Evolutionary conservation across 371 early-diverging fungal genomes (phyloP).

Genomic region (Mortierella sp.): DNA sequence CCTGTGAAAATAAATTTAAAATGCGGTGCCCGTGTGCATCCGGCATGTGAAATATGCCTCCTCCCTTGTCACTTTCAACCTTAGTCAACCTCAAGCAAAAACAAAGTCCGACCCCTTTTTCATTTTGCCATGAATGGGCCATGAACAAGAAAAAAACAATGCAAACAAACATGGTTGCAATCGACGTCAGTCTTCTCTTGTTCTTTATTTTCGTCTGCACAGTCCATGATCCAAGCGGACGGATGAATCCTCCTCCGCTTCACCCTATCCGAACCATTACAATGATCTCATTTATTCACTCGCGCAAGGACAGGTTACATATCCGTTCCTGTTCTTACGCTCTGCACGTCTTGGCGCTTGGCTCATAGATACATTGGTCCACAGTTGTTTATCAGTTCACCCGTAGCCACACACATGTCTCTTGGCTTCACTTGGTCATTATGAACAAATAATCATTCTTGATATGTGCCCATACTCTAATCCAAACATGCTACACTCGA

Average conservation of each 20-base stretch:
- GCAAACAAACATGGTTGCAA: neutral
- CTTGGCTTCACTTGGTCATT: no score
- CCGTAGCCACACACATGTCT: neutral
- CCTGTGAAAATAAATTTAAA: neutral
- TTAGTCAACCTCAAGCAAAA: neutral
- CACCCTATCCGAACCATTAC: neutral
- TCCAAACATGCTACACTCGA: no score
- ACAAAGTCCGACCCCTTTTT: neutral
- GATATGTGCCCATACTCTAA: no score
- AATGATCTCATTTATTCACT: neutral
- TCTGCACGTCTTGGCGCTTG: neutral
- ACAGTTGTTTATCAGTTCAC: neutral
- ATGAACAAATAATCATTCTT: no score
- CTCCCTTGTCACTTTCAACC: neutral
- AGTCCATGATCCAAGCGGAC: slow-evolving; percentile 6
- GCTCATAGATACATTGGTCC: no score
- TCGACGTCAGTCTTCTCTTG: neutral
- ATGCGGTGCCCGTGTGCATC: neutral
- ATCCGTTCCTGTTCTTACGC: neutral
- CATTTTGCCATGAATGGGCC: neutral
- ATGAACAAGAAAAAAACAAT: neutral
- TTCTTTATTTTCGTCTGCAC: neutral
- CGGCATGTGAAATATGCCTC: neutral
- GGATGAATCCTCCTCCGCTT: neutral
- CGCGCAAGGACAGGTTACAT: neutral